These are phyloP conservation scores for Tylopilus sp. DNA, from an alignment of 768 basidiomycete species.

Conservation along the genomic window DNA sequence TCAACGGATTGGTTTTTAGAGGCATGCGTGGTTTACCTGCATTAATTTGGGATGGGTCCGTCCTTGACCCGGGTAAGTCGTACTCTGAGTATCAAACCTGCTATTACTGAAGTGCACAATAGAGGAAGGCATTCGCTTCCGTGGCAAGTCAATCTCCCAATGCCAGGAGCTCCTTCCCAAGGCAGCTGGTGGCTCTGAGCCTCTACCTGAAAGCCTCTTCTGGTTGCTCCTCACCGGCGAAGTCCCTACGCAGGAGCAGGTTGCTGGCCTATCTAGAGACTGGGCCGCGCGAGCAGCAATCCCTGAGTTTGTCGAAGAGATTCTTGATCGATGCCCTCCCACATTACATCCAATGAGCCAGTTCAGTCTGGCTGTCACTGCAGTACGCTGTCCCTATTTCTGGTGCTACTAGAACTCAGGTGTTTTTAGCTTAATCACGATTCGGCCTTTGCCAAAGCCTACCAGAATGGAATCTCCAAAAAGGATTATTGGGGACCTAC, in stretches of 20 bases:
- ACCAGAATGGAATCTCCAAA: conserved; percentile 88
- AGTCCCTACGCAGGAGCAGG: conserved; percentile 88
- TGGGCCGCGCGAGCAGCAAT: conserved; percentile 93
- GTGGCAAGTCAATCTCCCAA: conserved; percentile 93
- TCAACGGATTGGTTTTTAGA: conserved; percentile 34
- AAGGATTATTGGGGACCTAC: conserved; percentile 96
- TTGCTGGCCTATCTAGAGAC: conserved; percentile 80
- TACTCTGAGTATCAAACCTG: neutral
- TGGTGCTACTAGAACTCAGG: conserved; percentile 1
- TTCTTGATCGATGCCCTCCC: conserved; percentile 88
- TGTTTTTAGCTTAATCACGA: conserved; percentile 77
- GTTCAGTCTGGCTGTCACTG: conserved; percentile 94
- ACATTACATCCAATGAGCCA: conserved; percentile 99
- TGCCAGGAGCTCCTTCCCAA: conserved; percentile 84
- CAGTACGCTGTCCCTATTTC: conserved; percentile 44
- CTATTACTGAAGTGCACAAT: conserved; percentile 2
- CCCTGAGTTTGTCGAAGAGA: conserved; percentile 94
- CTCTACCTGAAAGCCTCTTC: conserved; percentile 91
- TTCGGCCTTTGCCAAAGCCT: conserved; percentile 94
- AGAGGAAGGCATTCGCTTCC: conserved; percentile 99
- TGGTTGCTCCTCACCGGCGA: conserved; percentile 96
- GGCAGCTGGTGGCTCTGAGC: conserved; percentile 83
- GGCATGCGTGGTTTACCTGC: conserved; percentile 90
- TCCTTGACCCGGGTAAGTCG: conserved; percentile 80
- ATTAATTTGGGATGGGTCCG: conserved; percentile 98